These are phyloP conservation scores for Scorias spongiosa DNA, from an alignment of 2,329 filamentous ascomycete species.

Conservation along the genomic window DNA sequence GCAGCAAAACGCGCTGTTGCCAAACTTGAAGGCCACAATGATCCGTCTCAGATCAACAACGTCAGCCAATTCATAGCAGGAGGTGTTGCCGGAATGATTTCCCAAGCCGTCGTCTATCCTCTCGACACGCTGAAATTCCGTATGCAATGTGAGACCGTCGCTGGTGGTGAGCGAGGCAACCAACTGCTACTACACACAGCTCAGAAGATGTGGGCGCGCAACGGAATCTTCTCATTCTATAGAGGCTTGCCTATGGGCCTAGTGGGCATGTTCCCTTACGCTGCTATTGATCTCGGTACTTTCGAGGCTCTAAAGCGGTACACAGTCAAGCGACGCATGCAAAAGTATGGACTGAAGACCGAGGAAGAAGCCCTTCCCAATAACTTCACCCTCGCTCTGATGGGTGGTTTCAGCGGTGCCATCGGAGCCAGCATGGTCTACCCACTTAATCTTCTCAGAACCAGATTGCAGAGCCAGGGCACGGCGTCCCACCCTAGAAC, in stretches of 20 bases:
- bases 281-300: conserved; percentile 87
- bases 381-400: conserved; percentile 71
- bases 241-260: conserved; percentile 88
- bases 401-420: conserved; percentile 82
- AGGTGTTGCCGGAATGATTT: conserved; percentile 82
- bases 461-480: conserved; percentile 82
- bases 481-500: conserved; percentile 81
- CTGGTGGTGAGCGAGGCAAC: conserved; percentile 70
- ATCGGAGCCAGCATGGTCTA: conserved; percentile 91
- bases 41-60: conserved; percentile 63
- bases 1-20: conserved; percentile 80
- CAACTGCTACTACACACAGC: conserved; percentile 69
- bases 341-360: conserved; percentile 54
- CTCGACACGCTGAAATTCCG: conserved; percentile 72
- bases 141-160: conserved; percentile 88
- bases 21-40: conserved; percentile 71
- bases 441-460: conserved; percentile 83
- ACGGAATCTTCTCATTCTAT: conserved; percentile 65
- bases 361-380: conserved; percentile 64
- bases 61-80: conserved; percentile 84
- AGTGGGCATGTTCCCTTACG: conserved; percentile 94
- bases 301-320: conserved; percentile 82
- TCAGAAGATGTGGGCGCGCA: conserved; percentile 68
- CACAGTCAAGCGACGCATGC: conserved; percentile 56
- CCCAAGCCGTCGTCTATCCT: conserved; percentile 91